Percentiles rank a stretch among this genome's conserved stretches.
Conservation (phyloP, 768 basidiomycete genomes). For the Cantharellus anzutake region DNA sequence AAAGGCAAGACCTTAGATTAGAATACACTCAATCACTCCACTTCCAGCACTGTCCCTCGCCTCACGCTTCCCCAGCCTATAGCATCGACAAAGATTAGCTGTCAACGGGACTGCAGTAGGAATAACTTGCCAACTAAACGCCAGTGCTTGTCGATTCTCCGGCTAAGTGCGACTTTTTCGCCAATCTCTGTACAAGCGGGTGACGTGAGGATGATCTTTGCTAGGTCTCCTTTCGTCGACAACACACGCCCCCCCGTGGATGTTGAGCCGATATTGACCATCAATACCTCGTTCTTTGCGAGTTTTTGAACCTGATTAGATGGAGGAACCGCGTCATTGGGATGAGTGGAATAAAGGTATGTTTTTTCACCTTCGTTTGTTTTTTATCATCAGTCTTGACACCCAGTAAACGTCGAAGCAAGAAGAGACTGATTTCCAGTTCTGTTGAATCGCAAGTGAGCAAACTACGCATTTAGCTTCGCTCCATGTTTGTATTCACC, state of each 20-base stretch:
- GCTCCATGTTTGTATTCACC: conserved; percentile 24
- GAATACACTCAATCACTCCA: not conserved
- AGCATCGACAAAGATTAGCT: not conserved
- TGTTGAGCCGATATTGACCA: conserved; percentile 97
- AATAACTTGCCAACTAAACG: conserved; percentile 66
- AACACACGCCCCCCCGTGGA: conserved; percentile 92
- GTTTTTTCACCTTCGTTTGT: conserved; percentile 49
- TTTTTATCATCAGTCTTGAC: conserved; percentile 99
- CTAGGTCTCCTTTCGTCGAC: conserved; percentile 85
- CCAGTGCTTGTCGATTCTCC: conserved; percentile 97
- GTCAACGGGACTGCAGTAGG: not conserved
- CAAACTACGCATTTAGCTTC: not conserved
- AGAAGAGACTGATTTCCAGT: conserved; percentile 82
- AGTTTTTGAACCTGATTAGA: conserved; percentile 48
- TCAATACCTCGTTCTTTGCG: conserved; percentile 72
- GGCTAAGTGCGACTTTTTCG: conserved; percentile 89
- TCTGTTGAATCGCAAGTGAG: conserved; percentile 25
- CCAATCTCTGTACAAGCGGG: conserved; percentile 94
- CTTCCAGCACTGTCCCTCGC: not conserved
- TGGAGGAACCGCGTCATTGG: no score
- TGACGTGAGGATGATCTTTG: conserved; percentile 82
- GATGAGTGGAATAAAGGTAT: no score
- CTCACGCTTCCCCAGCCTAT: not conserved
- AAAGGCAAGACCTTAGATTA: not conserved
- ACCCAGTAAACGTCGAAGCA: conserved; percentile 88